Base-by-base conservation (phyloP, 2,329 filamentous ascomycete genomes). In the Neopestalotiopsis sp. region DNA sequence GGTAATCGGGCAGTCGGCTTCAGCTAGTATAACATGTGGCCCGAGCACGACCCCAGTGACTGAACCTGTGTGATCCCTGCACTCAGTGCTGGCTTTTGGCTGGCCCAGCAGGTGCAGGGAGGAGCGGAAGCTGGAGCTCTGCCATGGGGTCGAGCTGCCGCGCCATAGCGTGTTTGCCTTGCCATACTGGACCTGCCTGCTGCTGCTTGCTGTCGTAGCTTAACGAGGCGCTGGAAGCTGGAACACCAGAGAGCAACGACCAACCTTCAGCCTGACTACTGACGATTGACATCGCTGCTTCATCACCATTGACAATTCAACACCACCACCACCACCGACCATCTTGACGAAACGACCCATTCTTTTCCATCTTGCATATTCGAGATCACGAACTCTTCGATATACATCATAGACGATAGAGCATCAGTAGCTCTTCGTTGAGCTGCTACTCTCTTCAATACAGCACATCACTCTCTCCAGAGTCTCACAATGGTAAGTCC, bases 141-240 rank as follows among this genome's bases (percentile, higher is more conserved):
- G n/a, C 28, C 45, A 49, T 62, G 30, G 30, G 59, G 59, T 34
- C 45, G 63, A 68, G 62, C 69, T 68, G 78, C 78, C 78, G 75
- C 80, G 80, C 80, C 80, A 82, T 79, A 79, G 74, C 75, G 76
- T 81, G 81, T 82, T 74, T 82, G 81, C 81, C 81, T 82, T 80
- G 77, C 73, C 34, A 38, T 38, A 38, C 64, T 65, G 24, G 24
- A 28, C 24, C 3, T 69, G 67, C 65, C 45, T 49, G 34, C 10
- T 53, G 71, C 69, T 49, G 24, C 24, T 28, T 28, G 24, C 24
- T 45, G 14, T 28, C 38, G 10, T 53, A 58, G 38, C 32, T n/a
- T 34, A 76, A 70, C 71, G 79, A 81, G 77, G 79, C 40, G 28
- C n/a, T 62, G 30, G 24, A 32, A 24, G 28, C n/a, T 62, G 30